Percentiles rank a stretch among this genome's conserved stretches.
phyloP scores from a whole-genome alignment of 2,329 filamentous ascomycete genomes.

The Hypoxylon sp. region DNA sequence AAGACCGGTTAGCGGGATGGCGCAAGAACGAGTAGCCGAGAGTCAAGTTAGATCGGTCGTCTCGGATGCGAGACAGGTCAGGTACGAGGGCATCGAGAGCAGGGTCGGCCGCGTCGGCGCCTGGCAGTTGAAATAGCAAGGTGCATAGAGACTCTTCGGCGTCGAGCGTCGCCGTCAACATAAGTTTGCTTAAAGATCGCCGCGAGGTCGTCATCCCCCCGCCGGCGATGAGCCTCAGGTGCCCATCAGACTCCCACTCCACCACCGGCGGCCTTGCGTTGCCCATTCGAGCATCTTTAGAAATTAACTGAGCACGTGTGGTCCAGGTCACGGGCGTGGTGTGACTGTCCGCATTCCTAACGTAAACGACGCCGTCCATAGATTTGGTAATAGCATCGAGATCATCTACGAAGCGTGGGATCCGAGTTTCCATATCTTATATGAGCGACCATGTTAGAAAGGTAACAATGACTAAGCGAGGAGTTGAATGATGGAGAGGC shows the following conservation, averaged over 20 bases:
- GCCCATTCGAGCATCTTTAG: no score
- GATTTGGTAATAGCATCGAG: neutral
- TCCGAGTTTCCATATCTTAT: neutral
- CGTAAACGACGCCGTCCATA: neutral
- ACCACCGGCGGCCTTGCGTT: neutral
- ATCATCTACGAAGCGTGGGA: neutral
- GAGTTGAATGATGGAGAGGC: no score
- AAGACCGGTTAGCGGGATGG: neutral
- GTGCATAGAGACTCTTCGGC: neutral
- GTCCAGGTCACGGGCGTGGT: neutral
- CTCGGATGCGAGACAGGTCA: neutral
- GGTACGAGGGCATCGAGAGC: neutral
- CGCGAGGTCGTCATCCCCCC: no score
- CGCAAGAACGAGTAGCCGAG: neutral
- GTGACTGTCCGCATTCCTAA: neutral
- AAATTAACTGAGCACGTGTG: neutral
- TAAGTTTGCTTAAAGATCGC: no score
- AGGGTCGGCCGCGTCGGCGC: neutral
- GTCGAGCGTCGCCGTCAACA: no score
- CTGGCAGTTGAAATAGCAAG: neutral
- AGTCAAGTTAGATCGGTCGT: neutral
- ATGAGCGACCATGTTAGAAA: no score
- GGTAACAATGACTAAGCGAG: no score
- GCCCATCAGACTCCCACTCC: neutral
- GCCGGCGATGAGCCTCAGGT: neutral